phyloP scores from a whole-genome alignment of 192 early-diverging fungal genomes.

The Umbelopsis sp. region DNA sequence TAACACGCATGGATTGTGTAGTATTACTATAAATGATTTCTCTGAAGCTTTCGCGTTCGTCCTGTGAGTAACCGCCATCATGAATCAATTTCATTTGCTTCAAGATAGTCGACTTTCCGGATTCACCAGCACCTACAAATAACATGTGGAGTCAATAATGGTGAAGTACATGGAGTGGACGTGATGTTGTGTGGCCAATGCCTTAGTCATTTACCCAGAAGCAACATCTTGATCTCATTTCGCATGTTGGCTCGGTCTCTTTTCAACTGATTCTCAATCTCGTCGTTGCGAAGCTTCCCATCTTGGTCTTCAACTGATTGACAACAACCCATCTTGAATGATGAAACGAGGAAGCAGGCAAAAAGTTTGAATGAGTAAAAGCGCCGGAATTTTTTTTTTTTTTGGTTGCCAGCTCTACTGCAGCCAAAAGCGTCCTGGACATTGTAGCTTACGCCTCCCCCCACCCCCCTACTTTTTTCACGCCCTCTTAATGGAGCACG shows the following conservation, averaged over 20 bases:
- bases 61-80: slow-evolving; percentile 87
- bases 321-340: slow-evolving; percentile 85
- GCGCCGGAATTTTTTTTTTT: slow-evolving; percentile 19
- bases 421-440: neutral
- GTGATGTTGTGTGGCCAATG: neutral
- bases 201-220: slow-evolving; percentile 64
- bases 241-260: slow-evolving; percentile 78
- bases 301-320: slow-evolving; percentile 85
- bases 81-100: slow-evolving; percentile 99
- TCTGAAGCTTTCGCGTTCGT: slow-evolving; percentile 92
- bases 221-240: slow-evolving; percentile 96
- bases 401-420: neutral
- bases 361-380: neutral
- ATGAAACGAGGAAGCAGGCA: slow-evolving; percentile 2
- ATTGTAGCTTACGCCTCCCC: neutral
- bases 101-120: slow-evolving; percentile 95
- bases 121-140: slow-evolving; percentile 87
- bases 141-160: neutral
- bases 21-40: slow-evolving; percentile 97
- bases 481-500: neutral
- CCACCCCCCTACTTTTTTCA: neutral
- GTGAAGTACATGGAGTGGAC: neutral
- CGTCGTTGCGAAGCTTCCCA: slow-evolving; percentile 82
- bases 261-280: slow-evolving; percentile 88
- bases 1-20: slow-evolving; percentile 94